A percentile compares a stretch with the other conserved stretches of the same genome.
phyloP scores from a whole-genome alignment of 306 rosid species.

The Fragaria ananassa region DNA sequence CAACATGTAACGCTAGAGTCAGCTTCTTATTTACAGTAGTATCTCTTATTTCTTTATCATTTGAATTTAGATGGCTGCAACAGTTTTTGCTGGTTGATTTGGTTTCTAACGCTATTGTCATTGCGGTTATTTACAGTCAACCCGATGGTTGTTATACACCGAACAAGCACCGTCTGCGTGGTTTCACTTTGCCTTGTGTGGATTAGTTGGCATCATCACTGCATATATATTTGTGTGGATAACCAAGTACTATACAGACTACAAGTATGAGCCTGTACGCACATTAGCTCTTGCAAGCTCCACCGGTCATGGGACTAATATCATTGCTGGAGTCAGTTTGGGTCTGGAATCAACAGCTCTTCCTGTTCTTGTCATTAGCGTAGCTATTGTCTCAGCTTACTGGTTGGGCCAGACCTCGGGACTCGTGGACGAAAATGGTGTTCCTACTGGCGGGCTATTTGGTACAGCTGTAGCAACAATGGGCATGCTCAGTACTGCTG shows the following conservation, averaged over 20 bases:
- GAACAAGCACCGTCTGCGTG: conserved; percentile 99
- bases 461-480: conserved; percentile 99
- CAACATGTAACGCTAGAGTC: neutral
- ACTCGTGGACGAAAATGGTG: conserved; percentile 78
- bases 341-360: conserved; percentile 98
- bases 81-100: conserved; percentile 14
- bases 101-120: conserved; percentile 25
- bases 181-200: conserved; percentile 97
- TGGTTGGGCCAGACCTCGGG: conserved; percentile 93
- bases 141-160: conserved; percentile 92
- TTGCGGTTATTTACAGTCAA: conserved; percentile 55
- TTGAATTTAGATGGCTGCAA: conserved; percentile 16
- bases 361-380: conserved; percentile 94
- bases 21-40: neutral
- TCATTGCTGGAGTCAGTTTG: conserved; percentile 97
- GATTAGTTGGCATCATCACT: conserved; percentile 91
- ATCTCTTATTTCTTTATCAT: conserved; percentile 14
- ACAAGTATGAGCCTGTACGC: conserved; percentile 98
- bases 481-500: conserved; percentile 99
- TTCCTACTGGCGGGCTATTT: conserved; percentile 90
- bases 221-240: conserved; percentile 88
- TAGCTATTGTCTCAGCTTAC: conserved; percentile 80
- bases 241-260: conserved; percentile 92
- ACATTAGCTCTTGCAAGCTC: conserved; percentile 86
- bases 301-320: conserved; percentile 97